phyloP scores from a whole-genome alignment of 768 basidiomycete genomes.

The Naganishia antarctica region DNA sequence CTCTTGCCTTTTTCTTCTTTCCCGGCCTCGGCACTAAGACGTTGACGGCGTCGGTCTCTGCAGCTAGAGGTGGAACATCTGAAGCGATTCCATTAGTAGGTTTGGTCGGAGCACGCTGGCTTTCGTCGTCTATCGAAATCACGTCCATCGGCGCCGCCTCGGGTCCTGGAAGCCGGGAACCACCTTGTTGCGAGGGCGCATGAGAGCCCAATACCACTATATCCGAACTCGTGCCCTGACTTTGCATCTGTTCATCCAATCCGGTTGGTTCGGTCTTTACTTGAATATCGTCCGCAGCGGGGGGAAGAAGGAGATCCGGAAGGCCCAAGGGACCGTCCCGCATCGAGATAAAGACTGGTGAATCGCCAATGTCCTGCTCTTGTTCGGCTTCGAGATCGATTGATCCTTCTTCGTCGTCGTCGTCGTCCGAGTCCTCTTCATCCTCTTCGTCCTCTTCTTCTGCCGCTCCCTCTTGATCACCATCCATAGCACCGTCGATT shows the following conservation, averaged over 20 bases:
- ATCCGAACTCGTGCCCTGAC: conserved; percentile 1
- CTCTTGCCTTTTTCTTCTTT: conserved; percentile 1
- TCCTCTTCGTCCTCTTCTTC: conserved; percentile 5
- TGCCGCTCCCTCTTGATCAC: background rate
- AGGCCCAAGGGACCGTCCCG: conserved; percentile 9
- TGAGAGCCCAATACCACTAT: background rate
- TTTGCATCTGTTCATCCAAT: background rate
- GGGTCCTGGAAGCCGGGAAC: background rate
- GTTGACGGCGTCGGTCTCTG: background rate
- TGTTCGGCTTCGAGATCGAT: conserved; percentile 13
- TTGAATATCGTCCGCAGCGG: background rate
- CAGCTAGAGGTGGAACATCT: no score
- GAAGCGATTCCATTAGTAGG: background rate
- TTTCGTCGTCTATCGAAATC: background rate
- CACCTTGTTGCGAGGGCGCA: background rate
- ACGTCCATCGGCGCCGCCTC: background rate
- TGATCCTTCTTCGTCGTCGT: conserved; percentile 16
- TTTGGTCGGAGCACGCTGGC: background rate
- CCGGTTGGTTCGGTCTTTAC: background rate
- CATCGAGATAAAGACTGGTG: conserved; percentile 13
- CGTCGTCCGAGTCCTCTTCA: conserved; percentile 1
- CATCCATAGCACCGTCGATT: background rate
- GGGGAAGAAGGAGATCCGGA: conserved; percentile 12
- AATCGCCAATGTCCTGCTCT: conserved; percentile 11
- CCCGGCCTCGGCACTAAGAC: conserved; percentile 2